These are phyloP conservation scores for Candida succiphila DNA, from an alignment of 805 yeast genomes.

Conservation along the genomic window DNA sequence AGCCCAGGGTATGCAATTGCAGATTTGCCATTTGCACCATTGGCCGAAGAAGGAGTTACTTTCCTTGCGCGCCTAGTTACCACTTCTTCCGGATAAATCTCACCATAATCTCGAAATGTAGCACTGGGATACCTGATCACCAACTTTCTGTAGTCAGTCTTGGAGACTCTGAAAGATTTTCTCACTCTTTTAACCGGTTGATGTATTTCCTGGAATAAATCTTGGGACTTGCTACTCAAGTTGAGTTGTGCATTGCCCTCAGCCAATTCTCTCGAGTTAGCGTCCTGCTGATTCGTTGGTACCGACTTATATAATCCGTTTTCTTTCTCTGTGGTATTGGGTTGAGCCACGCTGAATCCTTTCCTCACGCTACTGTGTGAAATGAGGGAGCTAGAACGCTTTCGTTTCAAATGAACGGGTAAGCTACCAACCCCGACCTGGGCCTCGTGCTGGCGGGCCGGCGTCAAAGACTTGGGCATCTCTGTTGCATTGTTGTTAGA, in stretches of 20 bases:
- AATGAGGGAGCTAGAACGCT: conserved; percentile 12
- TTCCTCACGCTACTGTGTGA: too few relatives aligned
- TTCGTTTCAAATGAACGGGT: conserved; percentile 11
- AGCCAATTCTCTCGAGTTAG: neutral
- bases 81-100: conserved; percentile 22
- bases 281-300: conserved; percentile 19
- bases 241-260: conserved; percentile 3
- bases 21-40: neutral
- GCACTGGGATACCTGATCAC: conserved; percentile 16
- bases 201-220: conserved; percentile 1
- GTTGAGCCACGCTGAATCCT: too few relatives aligned
- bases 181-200: neutral
- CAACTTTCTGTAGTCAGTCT: conserved; percentile 17
- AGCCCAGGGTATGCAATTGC: neutral
- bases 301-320: conserved; percentile 5
- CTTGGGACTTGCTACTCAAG: conserved; percentile 1
- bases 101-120: conserved; percentile 14
- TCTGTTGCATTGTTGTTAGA: conserved; percentile 4
- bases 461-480: conserved; percentile 22
- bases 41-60: neutral
- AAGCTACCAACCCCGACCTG: neutral
- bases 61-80: conserved; percentile 8
- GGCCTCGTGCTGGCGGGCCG: conserved; percentile 4
- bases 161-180: too few relatives aligned
- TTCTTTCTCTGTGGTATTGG: neutral